phyloP scores from a whole-genome alignment of 495 filamentous ascomycete species.

The Trichocladium uniseriatum region DNA sequence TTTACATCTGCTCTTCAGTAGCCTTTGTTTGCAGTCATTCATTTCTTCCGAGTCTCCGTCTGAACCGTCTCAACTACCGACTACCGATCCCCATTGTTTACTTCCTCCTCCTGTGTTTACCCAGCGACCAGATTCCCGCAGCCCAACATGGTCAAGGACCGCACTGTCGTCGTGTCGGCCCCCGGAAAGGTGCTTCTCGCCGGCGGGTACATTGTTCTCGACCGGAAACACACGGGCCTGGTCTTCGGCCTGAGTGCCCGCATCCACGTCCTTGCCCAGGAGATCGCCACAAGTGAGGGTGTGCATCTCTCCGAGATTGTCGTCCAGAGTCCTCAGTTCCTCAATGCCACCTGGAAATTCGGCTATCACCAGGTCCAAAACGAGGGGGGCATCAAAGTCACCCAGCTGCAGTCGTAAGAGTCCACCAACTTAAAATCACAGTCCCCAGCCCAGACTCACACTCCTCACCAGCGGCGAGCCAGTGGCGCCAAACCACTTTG shows the following conservation, averaged over 20 bases:
- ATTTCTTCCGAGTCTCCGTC: too few species aligned
- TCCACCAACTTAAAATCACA: not conserved
- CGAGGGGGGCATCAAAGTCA: slow-evolving; percentile 68
- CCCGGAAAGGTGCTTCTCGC: slow-evolving; percentile 93
- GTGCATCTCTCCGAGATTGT: slow-evolving; percentile 58
- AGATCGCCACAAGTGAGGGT: slow-evolving; percentile 47
- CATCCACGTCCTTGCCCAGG: slow-evolving; percentile 75
- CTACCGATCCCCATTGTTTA: too few species aligned
- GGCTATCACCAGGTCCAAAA: slow-evolving; percentile 55
- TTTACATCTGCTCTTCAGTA: too few species aligned
- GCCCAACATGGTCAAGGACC: not conserved
- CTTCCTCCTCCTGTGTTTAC: too few species aligned
- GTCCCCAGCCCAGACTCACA: slow-evolving; percentile 7
- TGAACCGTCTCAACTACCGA: too few species aligned
- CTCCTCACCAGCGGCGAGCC: slow-evolving; percentile 21
- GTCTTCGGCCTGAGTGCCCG: slow-evolving; percentile 92
- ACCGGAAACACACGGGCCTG: slow-evolving; percentile 75
- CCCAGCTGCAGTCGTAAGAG: slow-evolving; percentile 68
- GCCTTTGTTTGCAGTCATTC: too few species aligned
- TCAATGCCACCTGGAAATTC: slow-evolving; percentile 78
- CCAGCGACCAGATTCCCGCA: not conserved
- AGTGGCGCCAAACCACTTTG: slow-evolving; percentile 60
- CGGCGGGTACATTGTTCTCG: slow-evolving; percentile 90
- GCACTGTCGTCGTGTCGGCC: slow-evolving; percentile 63
- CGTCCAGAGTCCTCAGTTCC: slow-evolving; percentile 86